Evolutionary conservation across 805 yeast genomes (phyloP), one percentile per base, ranked within the genome.

Genomic region (Kuraishia cidri): DNA sequence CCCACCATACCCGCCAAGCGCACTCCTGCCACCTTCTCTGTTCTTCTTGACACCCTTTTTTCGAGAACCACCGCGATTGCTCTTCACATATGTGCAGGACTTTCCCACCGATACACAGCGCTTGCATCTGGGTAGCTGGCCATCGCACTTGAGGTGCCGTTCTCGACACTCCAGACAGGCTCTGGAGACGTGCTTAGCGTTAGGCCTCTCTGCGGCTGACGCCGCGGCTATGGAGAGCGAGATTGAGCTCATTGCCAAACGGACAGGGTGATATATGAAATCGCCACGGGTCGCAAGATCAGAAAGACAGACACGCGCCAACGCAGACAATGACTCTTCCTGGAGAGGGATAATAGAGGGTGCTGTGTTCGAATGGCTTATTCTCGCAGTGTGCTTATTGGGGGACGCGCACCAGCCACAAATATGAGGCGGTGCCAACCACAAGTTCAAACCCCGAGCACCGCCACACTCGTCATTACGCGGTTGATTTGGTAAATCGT

Each of bases 111-210:
- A 52, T 3, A 34, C 37, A 39, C 77, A 70, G 31, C 72, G 47
- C 6, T 52, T 46, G 45, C 77, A 70, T 10, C 41, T 42, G 1
- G 77, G 76, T 7, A 56, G 53, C 16, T 46, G 48, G 1, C 76
- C 76, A 36, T 64, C 70, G 42, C 77, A 70, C 40, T 66, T 69
- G 35, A 66, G 41, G 46, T 70, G 77, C 19, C 72, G 49, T 5
- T 62, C 60, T 16, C 77, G 57, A 36, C 77, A 70, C 39, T 69
- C 69, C 20, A 70, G 45, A 44, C 77, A 70, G 0, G 76, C 77
- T 14, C 66, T 45, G 0, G 69, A 58, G 5, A 64, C 66, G 32
- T 66, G 71, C 37, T 62, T 64, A 6, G 27, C 33, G 6, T 14
- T 19, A 8, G 13, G 24, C 20, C 20, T 18, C 5, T 28, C 21